Evolutionary conservation across 1,139 yeast genomes (phyloP).

Genomic region (Pichia sp.): DNA sequence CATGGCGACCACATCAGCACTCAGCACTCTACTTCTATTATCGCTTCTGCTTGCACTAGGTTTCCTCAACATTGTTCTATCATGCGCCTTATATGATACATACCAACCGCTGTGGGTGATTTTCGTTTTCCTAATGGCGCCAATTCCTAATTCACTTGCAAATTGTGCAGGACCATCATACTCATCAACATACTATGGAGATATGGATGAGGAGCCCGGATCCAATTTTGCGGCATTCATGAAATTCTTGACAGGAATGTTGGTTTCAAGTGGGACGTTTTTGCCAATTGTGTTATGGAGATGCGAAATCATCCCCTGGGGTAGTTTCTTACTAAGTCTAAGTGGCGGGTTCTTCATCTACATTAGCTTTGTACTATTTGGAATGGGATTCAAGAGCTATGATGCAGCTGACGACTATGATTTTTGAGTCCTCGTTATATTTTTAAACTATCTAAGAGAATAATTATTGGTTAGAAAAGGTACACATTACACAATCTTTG

Average conservation of each 20-base stretch:
- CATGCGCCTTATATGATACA: conserved; percentile 67
- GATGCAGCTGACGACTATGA: conserved; percentile 44
- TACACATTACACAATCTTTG: too few species aligned
- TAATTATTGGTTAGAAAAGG: too few species aligned
- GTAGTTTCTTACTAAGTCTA: conserved; percentile 59
- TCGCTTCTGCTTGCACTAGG: conserved; percentile 70
- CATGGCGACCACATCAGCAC: conserved; percentile 27
- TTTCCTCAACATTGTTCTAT: conserved; percentile 59
- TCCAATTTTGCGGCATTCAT: conserved; percentile 29
- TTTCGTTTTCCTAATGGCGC: conserved; percentile 58
- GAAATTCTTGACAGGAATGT: conserved; percentile 55
- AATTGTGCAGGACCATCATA: conserved; percentile 35
- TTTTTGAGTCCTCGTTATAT: too few species aligned
- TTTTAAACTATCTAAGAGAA: too few species aligned
- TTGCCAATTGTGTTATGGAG: conserved; percentile 63
- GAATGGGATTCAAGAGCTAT: conserved; percentile 53
- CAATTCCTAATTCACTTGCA: conserved; percentile 55
- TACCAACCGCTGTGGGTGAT: conserved; percentile 68
- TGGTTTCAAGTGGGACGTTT: conserved; percentile 62
- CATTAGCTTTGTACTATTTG: conserved; percentile 58
- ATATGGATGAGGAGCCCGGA: conserved; percentile 33
- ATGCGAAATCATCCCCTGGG: conserved; percentile 45
- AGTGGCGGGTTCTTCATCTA: conserved; percentile 70
- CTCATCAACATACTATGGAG: conserved; percentile 44
- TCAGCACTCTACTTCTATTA: conserved; percentile 63